These are phyloP conservation scores for Boletus eberwhitei DNA, from an alignment of 768 basidiomycete genomes.

Conservation along the genomic window DNA sequence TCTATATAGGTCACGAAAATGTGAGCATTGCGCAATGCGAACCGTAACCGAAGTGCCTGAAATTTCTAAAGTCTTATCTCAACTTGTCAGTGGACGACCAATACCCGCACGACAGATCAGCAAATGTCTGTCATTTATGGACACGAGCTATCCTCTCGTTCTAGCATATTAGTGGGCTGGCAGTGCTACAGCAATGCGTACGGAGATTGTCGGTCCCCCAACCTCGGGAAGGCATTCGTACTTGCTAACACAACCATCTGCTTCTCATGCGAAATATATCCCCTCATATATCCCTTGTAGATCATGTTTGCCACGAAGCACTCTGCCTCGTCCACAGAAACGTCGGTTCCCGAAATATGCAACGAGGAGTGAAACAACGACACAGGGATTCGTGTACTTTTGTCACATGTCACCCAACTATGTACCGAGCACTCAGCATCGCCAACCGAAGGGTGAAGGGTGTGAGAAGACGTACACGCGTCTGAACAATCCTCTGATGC, in stretches of 20 bases:
- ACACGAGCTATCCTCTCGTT: neutral
- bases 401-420: conserved; percentile 80
- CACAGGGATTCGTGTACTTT: conserved; percentile 75
- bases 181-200: conserved; percentile 29
- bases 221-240: conserved; percentile 74
- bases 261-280: conserved; percentile 95
- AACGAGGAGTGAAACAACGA: conserved; percentile 78
- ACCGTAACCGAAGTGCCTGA: neutral
- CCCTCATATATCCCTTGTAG: conserved; percentile 86
- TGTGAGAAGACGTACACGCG: conserved; percentile 54
- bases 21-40: neutral
- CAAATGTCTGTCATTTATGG: neutral
- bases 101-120: neutral
- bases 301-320: conserved; percentile 96
- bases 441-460: neutral
- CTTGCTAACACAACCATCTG: conserved; percentile 89
- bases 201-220: conserved; percentile 60
- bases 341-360: conserved; percentile 63
- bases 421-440: neutral
- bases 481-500: conserved; percentile 78
- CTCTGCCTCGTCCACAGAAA: conserved; percentile 80
- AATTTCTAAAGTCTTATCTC: neutral
- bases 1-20: neutral
- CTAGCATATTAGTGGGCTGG: neutral
- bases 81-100: neutral